phyloP scores from a whole-genome alignment of 306 rosid species.

The Acmispon strigosus region DNA sequence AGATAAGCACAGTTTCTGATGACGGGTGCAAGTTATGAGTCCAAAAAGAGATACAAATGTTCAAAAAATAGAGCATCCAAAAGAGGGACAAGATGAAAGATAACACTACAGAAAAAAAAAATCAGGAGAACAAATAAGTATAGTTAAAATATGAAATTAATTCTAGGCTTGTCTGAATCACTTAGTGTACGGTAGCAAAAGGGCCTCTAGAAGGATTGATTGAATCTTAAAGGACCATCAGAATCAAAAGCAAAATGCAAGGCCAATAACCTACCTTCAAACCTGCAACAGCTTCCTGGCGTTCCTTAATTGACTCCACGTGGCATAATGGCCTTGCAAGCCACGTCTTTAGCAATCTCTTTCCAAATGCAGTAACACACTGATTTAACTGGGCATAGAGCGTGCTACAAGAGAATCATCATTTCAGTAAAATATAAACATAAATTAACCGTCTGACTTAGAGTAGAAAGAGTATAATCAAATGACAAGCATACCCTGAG shows the following conservation, averaged over 20 bases:
- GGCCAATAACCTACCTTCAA: slow-evolving; percentile 48
- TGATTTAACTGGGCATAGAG: slow-evolving; percentile 83
- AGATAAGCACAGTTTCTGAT: background rate
- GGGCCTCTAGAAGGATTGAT: background rate
- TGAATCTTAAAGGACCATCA: background rate
- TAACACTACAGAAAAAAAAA: background rate
- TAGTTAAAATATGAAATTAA: background rate
- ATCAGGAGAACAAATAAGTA: background rate
- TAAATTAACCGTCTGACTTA: background rate
- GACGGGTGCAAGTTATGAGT: background rate
- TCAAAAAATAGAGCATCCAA: background rate
- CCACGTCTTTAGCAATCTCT: slow-evolving; percentile 88
- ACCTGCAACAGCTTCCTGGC: slow-evolving; percentile 77
- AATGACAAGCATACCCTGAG: slow-evolving; percentile 59
- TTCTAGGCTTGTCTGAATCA: slow-evolving; percentile 5
- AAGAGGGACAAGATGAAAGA: slow-evolving; percentile 1
- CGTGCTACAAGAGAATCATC: slow-evolving; percentile 46
- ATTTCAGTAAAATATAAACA: slow-evolving; percentile 29
- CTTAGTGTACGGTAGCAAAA: background rate
- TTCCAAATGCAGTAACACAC: slow-evolving; percentile 93
- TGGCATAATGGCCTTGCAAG: slow-evolving; percentile 86
- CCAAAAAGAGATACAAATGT: background rate
- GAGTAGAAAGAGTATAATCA: background rate
- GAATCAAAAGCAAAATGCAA: slow-evolving; percentile 17
- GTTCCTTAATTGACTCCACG: slow-evolving; percentile 63